phyloP scores from a whole-genome alignment of 2,329 filamentous ascomycete species.

The Fusarium udum region DNA sequence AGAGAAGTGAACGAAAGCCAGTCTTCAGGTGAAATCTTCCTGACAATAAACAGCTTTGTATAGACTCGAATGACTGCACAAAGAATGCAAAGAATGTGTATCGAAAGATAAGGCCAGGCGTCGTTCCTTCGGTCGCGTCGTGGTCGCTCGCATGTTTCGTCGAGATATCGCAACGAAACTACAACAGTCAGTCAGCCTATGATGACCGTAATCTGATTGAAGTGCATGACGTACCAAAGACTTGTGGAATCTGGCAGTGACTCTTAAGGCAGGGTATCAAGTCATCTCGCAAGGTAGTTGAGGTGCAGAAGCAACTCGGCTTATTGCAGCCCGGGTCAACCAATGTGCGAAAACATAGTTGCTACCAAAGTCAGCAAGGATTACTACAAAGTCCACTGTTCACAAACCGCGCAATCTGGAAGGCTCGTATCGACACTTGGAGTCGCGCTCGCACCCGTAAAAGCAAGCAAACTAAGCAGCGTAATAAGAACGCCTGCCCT shows the following conservation, averaged over 20 bases:
- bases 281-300: not conserved
- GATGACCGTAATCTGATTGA: accelerated
- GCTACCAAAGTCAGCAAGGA: not conserved
- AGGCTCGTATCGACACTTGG: too few species aligned
- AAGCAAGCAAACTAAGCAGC: not conserved
- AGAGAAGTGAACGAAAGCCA: slow-evolving; percentile 1
- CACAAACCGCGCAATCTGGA: not conserved
- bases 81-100: slow-evolving; percentile 4
- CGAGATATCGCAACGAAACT: slow-evolving; percentile 6
- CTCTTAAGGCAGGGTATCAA: not conserved
- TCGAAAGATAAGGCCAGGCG: slow-evolving; percentile 13
- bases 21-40: slow-evolving; percentile 8
- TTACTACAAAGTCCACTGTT: accelerated
- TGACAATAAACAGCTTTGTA: slow-evolving; percentile 1
- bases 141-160: slow-evolving; percentile 1
- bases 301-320: not conserved
- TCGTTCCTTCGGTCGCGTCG: slow-evolving; percentile 3
- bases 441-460: not conserved
- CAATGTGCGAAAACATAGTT: not conserved
- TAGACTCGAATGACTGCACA: slow-evolving; percentile 9
- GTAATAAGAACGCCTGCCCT: not conserved
- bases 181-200: not conserved
- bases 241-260: not conserved
- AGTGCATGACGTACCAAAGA: not conserved
- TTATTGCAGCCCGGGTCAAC: accelerated